A percentile compares a stretch with the other conserved stretches of the same genome.
phyloP scores from a whole-genome alignment of 768 basidiomycete species.

The Collybia sp. region DNA sequence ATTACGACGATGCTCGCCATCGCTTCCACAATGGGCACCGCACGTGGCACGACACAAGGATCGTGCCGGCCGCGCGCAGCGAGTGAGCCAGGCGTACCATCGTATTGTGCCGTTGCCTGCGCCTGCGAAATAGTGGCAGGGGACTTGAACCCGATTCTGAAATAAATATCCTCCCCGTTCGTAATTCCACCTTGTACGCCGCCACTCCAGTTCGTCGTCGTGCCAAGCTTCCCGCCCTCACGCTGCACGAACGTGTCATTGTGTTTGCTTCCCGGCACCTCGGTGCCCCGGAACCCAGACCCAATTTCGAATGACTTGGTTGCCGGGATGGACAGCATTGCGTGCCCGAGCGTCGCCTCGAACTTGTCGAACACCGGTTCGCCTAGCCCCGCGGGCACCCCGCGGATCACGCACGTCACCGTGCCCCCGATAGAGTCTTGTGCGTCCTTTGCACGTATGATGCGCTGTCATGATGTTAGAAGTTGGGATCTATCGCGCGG shows the following conservation, averaged over 20 bases:
- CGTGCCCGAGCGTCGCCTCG: slow-evolving; percentile 92
- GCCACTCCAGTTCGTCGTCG: slow-evolving; percentile 92
- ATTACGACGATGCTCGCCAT: slow-evolving; percentile 97
- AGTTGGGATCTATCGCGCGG: not conserved
- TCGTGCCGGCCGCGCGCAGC: slow-evolving; percentile 94
- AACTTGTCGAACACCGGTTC: slow-evolving; percentile 99
- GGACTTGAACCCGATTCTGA: slow-evolving; percentile 97
- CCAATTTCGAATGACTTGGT: slow-evolving; percentile 99
- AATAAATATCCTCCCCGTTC: slow-evolving; percentile 97
- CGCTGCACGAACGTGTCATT: slow-evolving; percentile 82
- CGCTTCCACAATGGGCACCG: slow-evolving; percentile 95
- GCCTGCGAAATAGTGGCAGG: slow-evolving; percentile 96
- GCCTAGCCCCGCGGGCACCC: slow-evolving; percentile 86
- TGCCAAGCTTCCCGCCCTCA: slow-evolving; percentile 70
- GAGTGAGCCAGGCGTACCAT: slow-evolving; percentile 83
- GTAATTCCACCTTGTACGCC: slow-evolving; percentile 98
- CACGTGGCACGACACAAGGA: slow-evolving; percentile 95
- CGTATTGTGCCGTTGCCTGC: slow-evolving; percentile 89
- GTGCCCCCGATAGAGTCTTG: slow-evolving; percentile 98
- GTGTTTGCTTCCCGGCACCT: slow-evolving; percentile 89
- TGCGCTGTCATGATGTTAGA: slow-evolving; percentile 52
- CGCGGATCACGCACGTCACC: slow-evolving; percentile 92
- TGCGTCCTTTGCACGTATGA: slow-evolving; percentile 86
- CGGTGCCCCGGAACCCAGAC: slow-evolving; percentile 92
- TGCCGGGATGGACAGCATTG: slow-evolving; percentile 98